phyloP scores from a whole-genome alignment of 2,329 filamentous ascomycete species.

The Amylocarpus encephaloides region DNA sequence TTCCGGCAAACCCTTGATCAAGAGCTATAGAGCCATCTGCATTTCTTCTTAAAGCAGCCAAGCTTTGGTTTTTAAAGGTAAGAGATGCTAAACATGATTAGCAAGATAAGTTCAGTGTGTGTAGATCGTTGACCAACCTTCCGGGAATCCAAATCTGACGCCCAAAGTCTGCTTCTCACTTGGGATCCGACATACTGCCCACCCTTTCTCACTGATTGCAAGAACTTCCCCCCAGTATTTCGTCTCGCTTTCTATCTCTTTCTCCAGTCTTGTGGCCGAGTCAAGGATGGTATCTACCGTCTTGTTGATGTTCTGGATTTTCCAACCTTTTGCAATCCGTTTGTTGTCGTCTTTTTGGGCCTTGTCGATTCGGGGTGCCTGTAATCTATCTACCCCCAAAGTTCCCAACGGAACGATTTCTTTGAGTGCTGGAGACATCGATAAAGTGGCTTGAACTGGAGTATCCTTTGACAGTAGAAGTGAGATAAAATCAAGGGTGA shows the following conservation, averaged over 20 bases:
- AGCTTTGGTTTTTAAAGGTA: conserved; percentile 61
- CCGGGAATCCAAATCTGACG: conserved; percentile 83
- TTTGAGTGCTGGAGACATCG: conserved; percentile 65
- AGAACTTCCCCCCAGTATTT: conserved; percentile 87
- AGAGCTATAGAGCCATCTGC: conserved; percentile 70
- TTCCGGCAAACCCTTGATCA: conserved; percentile 48
- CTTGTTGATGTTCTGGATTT: conserved; percentile 68
- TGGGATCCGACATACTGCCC: conserved; percentile 76
- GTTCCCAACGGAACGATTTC: conserved; percentile 68
- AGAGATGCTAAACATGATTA: conserved; percentile 39
- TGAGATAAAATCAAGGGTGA: conserved; percentile 76
- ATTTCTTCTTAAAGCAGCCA: conserved; percentile 70
- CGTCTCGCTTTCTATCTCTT: conserved; percentile 72
- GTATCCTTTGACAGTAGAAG: conserved; percentile 75
- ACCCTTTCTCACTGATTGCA: conserved; percentile 74
- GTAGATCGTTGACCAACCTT: conserved; percentile 35
- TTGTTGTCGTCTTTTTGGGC: conserved; percentile 50
- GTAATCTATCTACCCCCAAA: conserved; percentile 60
- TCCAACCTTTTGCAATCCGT: conserved; percentile 61
- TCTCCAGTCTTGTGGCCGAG: conserved; percentile 65
- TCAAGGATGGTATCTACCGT: conserved; percentile 68
- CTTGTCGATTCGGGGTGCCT: conserved; percentile 52
- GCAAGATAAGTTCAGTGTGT: conserved; percentile 25
- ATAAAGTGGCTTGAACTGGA: conserved; percentile 62
- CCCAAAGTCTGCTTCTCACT: conserved; percentile 67